A percentile compares a stretch with the other conserved stretches of the same genome.
Evolutionary conservation across 208 protist genomes (phyloP).

Genomic region (Phytomonas francai): DNA sequence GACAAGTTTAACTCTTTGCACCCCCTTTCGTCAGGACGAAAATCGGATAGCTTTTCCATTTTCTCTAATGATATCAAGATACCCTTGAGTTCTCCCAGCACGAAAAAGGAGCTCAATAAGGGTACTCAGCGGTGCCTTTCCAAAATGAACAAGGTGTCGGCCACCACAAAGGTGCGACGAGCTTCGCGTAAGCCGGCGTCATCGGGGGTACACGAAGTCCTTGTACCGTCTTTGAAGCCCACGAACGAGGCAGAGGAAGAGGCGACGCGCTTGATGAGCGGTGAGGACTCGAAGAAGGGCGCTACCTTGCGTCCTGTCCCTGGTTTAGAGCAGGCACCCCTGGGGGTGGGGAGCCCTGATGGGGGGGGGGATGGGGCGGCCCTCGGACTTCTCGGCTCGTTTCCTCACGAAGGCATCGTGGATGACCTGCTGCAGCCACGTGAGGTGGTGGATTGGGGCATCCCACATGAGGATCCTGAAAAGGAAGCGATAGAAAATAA

Average conservation of each 20-base stretch:
- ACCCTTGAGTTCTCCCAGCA: neutral
- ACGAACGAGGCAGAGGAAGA: neutral
- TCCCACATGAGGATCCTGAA: constrained; percentile 17
- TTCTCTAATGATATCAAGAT: neutral
- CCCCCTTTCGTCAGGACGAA: neutral
- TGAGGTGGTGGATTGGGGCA: constrained; percentile 45
- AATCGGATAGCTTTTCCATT: neutral
- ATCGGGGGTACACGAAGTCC: neutral
- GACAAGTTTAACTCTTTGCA: neutral
- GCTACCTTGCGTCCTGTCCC: neutral
- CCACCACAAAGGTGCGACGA: neutral
- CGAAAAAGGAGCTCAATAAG: neutral
- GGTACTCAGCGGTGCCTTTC: neutral
- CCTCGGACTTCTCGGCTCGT: neutral
- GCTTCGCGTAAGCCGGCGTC: neutral
- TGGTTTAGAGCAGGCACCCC: neutral
- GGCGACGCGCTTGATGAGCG: neutral
- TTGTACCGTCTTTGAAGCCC: neutral
- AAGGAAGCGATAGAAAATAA: constrained; percentile 76
- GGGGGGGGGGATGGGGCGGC: neutral
- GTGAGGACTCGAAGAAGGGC: neutral
- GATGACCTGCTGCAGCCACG: constrained; percentile 5
- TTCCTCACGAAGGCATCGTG: neutral
- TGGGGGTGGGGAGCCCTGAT: neutral
- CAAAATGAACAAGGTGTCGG: neutral